Percentiles rank a stretch among this genome's conserved stretches.
Conservation (phyloP, 2,329 filamentous ascomycete species). For the Dissoconium aciculare region DNA sequence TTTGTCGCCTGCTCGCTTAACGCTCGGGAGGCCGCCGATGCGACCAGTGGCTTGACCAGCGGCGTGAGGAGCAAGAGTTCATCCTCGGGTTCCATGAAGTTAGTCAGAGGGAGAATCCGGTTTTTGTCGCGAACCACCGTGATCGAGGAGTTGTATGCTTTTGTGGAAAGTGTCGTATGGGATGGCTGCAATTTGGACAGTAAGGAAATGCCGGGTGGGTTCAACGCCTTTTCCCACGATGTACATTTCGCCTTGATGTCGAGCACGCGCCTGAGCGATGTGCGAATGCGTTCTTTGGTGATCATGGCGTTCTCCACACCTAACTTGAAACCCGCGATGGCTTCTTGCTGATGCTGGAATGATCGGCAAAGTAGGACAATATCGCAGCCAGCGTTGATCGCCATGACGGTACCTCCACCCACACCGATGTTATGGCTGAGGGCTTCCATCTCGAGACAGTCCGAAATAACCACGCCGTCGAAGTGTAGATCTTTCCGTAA, state of each 20-base stretch:
- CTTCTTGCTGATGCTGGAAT: slow-evolving; percentile 78
- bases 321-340: slow-evolving; percentile 75
- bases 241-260: slow-evolving; percentile 73
- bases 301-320: slow-evolving; percentile 86
- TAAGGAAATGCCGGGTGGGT: slow-evolving; percentile 62
- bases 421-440: slow-evolving; percentile 94
- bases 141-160: slow-evolving; percentile 83
- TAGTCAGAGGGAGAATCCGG: slow-evolving; percentile 65
- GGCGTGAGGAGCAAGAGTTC: slow-evolving; percentile 82
- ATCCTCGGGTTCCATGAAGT: slow-evolving; percentile 67
- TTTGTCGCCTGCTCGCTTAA: slow-evolving; percentile 47
- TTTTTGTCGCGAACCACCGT: slow-evolving; percentile 85
- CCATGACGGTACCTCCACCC: slow-evolving; percentile 92
- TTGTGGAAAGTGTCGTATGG: slow-evolving; percentile 66
- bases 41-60: slow-evolving; percentile 79
- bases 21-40: slow-evolving; percentile 66
- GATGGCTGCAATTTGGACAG: slow-evolving; percentile 68
- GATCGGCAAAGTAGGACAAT: slow-evolving; percentile 77
- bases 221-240: slow-evolving; percentile 81
- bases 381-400: slow-evolving; percentile 90
- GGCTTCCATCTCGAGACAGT: slow-evolving; percentile 93
- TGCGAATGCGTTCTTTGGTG: slow-evolving; percentile 60
- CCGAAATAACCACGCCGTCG: slow-evolving; percentile 81
- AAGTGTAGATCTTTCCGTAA: slow-evolving; percentile 81
- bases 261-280: slow-evolving; percentile 65